Conservation (phyloP, 2,329 filamentous ascomycete genomes). For the Chaetomiaceae sp. region DNA sequence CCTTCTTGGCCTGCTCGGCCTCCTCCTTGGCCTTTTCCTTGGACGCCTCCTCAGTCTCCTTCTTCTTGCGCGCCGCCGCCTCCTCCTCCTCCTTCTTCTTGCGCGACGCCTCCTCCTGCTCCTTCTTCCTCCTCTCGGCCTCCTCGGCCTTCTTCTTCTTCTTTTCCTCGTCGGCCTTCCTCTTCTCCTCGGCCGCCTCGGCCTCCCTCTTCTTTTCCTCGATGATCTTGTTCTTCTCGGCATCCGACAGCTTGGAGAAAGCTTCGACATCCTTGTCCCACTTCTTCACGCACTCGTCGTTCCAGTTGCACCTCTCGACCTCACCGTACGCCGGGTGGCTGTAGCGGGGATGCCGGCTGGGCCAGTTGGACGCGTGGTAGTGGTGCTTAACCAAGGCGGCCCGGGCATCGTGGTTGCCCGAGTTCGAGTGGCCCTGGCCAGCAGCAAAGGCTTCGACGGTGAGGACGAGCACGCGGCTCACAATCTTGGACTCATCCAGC, state of each 20-base stretch:
- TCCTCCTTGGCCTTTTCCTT: constrained; percentile 14
- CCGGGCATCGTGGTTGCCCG: constrained; percentile 62
- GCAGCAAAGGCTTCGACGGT: constrained; percentile 69
- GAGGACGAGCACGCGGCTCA: constrained; percentile 60
- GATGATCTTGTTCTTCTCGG: constrained; percentile 52
- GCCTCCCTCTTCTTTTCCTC: constrained; percentile 34
- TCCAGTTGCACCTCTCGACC: constrained; percentile 68
- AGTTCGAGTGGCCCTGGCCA: constrained; percentile 68
- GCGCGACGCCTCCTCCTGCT: constrained; percentile 13
- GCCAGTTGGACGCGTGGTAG: constrained; percentile 71
- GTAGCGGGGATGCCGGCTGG: constrained; percentile 59
- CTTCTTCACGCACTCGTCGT: constrained; percentile 54
- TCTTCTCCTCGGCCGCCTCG: constrained; percentile 26
- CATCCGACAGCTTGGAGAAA: constrained; percentile 53
- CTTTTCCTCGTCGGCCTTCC: constrained; percentile 25
- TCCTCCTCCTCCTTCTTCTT: constrained; percentile 18
- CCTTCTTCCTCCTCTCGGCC: constrained; percentile 20
- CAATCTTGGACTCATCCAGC: constrained; percentile 59
- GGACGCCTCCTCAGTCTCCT: constrained; percentile 17
- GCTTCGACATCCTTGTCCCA: constrained; percentile 62
- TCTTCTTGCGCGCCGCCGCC: constrained; percentile 9
- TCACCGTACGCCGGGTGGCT: constrained; percentile 65
- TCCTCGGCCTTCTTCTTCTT: constrained; percentile 28
- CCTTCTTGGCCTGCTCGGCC: constrained; percentile 14
- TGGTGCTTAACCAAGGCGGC: constrained; percentile 67